phyloP scores from a whole-genome alignment of 2,329 filamentous ascomycete species.

The Colletotrichum sp. region DNA sequence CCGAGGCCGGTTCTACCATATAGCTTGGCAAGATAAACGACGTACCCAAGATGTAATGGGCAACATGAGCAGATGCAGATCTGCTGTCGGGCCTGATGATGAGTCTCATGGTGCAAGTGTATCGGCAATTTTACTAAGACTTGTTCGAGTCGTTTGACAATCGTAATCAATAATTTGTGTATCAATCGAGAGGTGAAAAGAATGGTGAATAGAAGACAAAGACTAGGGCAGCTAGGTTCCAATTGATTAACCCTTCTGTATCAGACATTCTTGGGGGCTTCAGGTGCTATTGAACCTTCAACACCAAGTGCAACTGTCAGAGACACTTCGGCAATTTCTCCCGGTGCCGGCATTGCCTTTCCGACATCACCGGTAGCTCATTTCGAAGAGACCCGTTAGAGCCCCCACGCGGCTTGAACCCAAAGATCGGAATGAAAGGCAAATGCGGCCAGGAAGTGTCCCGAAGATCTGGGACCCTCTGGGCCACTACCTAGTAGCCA shows the following conservation, averaged over 20 bases:
- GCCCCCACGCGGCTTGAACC: not conserved
- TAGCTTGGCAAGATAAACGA: fast-evolving
- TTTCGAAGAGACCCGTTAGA: not conserved
- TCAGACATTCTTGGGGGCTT: not conserved
- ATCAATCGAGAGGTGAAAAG: not conserved
- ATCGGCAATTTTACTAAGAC: fast-evolving
- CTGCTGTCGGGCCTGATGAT: constrained; percentile 72
- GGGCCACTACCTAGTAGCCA: not conserved
- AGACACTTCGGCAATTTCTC: not conserved
- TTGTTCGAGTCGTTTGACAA: fast-evolving
- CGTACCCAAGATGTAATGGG: constrained; percentile 75
- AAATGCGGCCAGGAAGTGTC: not conserved
- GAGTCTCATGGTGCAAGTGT: constrained; percentile 62
- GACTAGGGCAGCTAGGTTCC: fast-evolving
- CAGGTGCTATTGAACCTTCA: not conserved
- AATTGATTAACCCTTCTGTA: not conserved
- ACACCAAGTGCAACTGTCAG: not conserved
- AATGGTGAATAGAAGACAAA: fast-evolving
- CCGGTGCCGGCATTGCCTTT: not conserved
- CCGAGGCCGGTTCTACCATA: not conserved
- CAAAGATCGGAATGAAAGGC: not conserved
- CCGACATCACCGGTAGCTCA: constrained; percentile 15
- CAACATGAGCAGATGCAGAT: constrained; percentile 70
- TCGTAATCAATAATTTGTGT: not conserved
- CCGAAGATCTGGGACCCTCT: not conserved